Conservation (phyloP, 148 eudicot species). For the Camellia granthamiana region DNA sequence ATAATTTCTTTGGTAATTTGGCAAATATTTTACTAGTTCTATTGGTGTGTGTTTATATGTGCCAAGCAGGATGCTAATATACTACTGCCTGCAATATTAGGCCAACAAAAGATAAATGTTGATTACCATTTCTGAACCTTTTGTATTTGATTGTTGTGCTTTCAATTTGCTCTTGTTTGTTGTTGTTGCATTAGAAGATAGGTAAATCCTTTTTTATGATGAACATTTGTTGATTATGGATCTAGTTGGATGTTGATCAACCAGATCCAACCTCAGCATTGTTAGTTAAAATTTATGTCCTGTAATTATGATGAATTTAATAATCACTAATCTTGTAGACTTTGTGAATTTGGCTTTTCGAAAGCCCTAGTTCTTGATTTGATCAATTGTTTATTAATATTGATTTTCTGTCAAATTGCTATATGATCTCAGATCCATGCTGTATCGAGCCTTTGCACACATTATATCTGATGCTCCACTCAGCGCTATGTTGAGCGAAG, state of each 20-base stretch:
- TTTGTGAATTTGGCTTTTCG: background rate
- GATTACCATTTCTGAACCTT: constrained; percentile 3
- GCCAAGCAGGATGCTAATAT: background rate
- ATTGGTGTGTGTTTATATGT: background rate
- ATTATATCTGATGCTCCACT: constrained; percentile 63
- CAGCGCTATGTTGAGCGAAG: constrained; percentile 64
- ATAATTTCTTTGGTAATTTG: background rate
- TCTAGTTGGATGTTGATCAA: constrained; percentile 8
- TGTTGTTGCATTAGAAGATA: constrained; percentile 6
- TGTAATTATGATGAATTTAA: background rate
- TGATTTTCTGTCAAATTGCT: constrained; percentile 7
- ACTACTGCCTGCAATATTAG: background rate
- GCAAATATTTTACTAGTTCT: background rate
- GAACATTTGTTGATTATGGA: background rate
- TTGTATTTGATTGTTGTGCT: constrained; percentile 9
- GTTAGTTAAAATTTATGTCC: background rate
- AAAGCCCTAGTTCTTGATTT: constrained; percentile 10
- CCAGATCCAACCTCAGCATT: background rate
- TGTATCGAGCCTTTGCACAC: constrained; percentile 75
- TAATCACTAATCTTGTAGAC: background rate
- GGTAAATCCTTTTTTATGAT: background rate
- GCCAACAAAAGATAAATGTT: background rate
- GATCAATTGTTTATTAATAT: background rate
- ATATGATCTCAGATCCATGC: constrained; percentile 53
- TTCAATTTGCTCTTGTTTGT: background rate